These are phyloP conservation scores for Venturia aucupariae DNA, from an alignment of 2,329 filamentous ascomycete genomes.

Conservation along the genomic window DNA sequence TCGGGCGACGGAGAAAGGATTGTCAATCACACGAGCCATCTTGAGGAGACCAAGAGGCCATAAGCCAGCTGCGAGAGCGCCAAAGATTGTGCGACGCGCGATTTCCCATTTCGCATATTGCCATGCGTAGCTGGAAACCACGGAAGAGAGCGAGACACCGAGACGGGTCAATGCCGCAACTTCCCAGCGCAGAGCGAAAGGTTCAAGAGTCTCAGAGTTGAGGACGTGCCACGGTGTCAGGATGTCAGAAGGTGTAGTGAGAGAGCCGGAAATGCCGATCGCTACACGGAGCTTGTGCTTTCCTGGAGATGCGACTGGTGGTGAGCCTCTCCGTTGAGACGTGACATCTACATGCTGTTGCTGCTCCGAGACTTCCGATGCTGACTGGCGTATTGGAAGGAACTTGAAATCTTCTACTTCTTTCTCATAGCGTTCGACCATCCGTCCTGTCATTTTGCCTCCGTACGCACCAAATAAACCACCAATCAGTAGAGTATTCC, in stretches of 20 bases:
- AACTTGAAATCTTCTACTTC: slow-evolving; percentile 15
- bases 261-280: slow-evolving; percentile 14
- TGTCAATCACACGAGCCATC: slow-evolving; percentile 13
- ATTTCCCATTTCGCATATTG: slow-evolving; percentile 12
- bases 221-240: slow-evolving; percentile 10
- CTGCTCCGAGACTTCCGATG: not conserved
- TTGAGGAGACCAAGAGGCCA: slow-evolving; percentile 15
- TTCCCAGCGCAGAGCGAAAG: slow-evolving; percentile 15
- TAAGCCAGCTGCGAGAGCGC: slow-evolving; percentile 16
- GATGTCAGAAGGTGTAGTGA: slow-evolving; percentile 5
- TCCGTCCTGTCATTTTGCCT: slow-evolving; percentile 15
- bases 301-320: slow-evolving; percentile 15
- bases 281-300: slow-evolving; percentile 18
- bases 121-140: slow-evolving; percentile 12
- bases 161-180: slow-evolving; percentile 13
- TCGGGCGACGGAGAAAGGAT: slow-evolving; percentile 14
- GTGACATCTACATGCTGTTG: not conserved
- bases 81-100: slow-evolving; percentile 16
- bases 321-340: not conserved
- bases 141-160: slow-evolving; percentile 9
- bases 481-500: slow-evolving; percentile 14
- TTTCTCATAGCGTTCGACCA: slow-evolving; percentile 14
- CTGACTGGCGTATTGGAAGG: slow-evolving; percentile 2
- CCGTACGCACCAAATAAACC: slow-evolving; percentile 16
- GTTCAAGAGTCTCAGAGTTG: slow-evolving; percentile 11